Evolutionary conservation across 1,284 basidiomycete genomes (phyloP).

Genomic region (Ustilago shanxiensis): DNA sequence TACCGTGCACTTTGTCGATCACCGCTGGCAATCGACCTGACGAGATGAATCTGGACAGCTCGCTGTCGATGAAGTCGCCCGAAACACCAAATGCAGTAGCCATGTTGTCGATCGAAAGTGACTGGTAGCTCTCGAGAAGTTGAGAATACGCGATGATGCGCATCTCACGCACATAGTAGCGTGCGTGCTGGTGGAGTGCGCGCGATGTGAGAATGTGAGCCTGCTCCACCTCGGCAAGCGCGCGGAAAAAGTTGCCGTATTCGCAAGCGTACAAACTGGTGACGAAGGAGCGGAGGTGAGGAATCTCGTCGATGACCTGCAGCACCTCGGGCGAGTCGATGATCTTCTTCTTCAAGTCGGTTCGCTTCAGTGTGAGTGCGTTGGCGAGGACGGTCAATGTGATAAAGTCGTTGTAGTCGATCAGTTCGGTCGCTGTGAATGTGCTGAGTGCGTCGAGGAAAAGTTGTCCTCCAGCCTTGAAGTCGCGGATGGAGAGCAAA

Average conservation of each 20-base stretch:
- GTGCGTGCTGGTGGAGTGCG: conserved; percentile 85
- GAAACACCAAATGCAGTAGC: conserved; percentile 90
- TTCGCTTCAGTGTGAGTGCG: conserved; percentile 82
- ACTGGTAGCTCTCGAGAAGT: conserved; percentile 89
- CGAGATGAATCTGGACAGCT: conserved; percentile 92
- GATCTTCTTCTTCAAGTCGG: conserved; percentile 90
- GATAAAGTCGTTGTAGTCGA: conserved; percentile 92
- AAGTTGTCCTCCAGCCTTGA: conserved; percentile 75
- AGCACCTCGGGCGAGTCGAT: conserved; percentile 75
- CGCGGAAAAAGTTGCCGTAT: conserved; percentile 92
- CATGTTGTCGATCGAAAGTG: conserved; percentile 88
- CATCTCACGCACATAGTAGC: conserved; percentile 95
- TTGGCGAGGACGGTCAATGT: conserved; percentile 85
- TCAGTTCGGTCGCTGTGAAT: conserved; percentile 90
- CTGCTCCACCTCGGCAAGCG: conserved; percentile 88
- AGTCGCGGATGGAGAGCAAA: conserved; percentile 82
- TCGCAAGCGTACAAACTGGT: conserved; percentile 86
- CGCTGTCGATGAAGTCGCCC: conserved; percentile 85
- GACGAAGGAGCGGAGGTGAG: conserved; percentile 73
- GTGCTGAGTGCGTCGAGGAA: conserved; percentile 91
- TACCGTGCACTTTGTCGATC: conserved; percentile 89
- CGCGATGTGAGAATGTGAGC: conserved; percentile 87
- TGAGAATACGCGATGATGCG: conserved; percentile 94
- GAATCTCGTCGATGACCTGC: conserved; percentile 71
- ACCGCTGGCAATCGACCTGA: conserved; percentile 87